These are phyloP conservation scores for Plasmodium berghei DNA, from an alignment of 169 alveolate genomes.

Conservation along the genomic window DNA sequence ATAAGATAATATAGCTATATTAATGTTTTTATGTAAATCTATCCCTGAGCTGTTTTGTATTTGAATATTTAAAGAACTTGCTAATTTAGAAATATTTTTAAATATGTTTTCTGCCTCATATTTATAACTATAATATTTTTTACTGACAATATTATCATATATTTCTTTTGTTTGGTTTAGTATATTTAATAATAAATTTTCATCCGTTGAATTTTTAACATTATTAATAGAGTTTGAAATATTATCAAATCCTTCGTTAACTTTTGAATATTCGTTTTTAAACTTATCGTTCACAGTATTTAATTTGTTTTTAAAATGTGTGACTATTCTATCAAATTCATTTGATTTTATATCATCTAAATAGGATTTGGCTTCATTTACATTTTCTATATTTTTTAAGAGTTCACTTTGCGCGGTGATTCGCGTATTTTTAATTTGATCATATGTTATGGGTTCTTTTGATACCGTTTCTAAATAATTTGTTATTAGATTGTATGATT, in stretches of 20 bases:
- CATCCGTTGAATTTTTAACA: neutral
- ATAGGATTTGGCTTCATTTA: neutral
- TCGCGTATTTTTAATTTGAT: neutral
- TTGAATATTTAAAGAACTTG: neutral
- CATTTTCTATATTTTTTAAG: neutral
- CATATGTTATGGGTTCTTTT: neutral
- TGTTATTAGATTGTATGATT: neutral
- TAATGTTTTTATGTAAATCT: neutral
- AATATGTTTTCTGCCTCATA: conserved; percentile 1
- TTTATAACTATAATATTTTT: neutral
- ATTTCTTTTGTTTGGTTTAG: neutral
- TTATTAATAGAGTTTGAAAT: neutral
- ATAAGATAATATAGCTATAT: neutral
- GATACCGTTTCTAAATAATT: neutral
- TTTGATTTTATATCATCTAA: neutral
- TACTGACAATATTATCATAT: neutral
- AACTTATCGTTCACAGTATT: neutral
- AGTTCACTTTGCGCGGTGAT: neutral
- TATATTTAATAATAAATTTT: neutral
- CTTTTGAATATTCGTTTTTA: neutral
- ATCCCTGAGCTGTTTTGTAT: neutral
- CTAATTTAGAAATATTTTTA: neutral
- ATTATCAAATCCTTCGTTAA: neutral
- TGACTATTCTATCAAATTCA: conserved; percentile 12
- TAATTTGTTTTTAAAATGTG: neutral